Conservation (phyloP, 305 asterid genomes). For the Solanum hybrid region DNA sequence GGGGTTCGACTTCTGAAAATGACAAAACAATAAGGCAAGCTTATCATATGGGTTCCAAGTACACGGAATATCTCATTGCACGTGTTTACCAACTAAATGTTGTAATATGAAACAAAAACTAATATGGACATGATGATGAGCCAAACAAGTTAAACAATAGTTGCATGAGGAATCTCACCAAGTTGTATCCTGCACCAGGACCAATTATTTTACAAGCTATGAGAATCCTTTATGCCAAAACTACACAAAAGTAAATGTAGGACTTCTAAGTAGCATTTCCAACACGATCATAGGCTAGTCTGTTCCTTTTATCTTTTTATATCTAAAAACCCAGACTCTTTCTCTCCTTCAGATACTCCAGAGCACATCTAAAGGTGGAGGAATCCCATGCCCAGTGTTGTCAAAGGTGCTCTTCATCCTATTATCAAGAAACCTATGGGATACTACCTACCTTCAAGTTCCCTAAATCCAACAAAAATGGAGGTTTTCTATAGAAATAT, state of each 20-base stretch:
- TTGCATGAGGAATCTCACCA: conserved; percentile 40
- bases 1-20: conserved; percentile 71
- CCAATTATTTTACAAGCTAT: conserved; percentile 46
- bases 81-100: neutral
- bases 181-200: conserved; percentile 83
- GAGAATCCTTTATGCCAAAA: neutral
- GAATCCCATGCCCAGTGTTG: neutral
- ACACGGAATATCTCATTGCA: neutral
- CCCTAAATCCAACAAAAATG: neutral
- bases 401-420: neutral
- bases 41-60: neutral
- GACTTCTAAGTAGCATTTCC: neutral
- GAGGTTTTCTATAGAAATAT: neutral
- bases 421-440: conserved; percentile 17
- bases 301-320: neutral
- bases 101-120: neutral
- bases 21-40: conserved; percentile 7
- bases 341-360: neutral
- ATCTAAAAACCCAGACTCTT: neutral
- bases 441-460: conserved; percentile 1
- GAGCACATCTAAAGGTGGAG: neutral
- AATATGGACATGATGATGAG: neutral
- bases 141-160: neutral
- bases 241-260: neutral
- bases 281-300: neutral